Evolutionary conservation across 805 yeast genomes (phyloP).

Genomic region (Saccharomycopsis amapae): DNA sequence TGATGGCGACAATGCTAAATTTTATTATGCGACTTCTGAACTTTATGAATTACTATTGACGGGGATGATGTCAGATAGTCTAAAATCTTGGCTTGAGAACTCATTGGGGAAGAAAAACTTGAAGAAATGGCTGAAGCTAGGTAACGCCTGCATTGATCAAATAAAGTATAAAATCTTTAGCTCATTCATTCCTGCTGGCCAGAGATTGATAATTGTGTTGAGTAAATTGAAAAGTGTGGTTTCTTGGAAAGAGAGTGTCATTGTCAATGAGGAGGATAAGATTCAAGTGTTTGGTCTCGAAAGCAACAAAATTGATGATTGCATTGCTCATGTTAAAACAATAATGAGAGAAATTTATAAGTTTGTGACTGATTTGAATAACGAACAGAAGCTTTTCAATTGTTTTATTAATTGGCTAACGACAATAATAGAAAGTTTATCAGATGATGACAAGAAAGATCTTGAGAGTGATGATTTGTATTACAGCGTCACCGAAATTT

Average conservation of each 20-base stretch:
- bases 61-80: conserved; percentile 39
- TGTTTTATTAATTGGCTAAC: conserved; percentile 38
- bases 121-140: conserved; percentile 46
- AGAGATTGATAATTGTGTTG: conserved; percentile 43
- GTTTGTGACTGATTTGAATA: conserved; percentile 36
- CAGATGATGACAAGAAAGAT: conserved; percentile 25
- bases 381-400: conserved; percentile 40
- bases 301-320: conserved; percentile 1
- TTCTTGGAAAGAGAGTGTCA: conserved; percentile 8
- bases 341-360: conserved; percentile 30
- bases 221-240: conserved; percentile 38
- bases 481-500: conserved; percentile 25
- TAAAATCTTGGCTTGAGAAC: conserved; percentile 55
- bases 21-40: conserved; percentile 31
- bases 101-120: conserved; percentile 62
- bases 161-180: conserved; percentile 41
- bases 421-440: conserved; percentile 26
- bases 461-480: conserved; percentile 3
- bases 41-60: conserved; percentile 45
- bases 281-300: conserved; percentile 7
- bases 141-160: conserved; percentile 44
- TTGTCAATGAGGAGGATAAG: not conserved
- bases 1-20: conserved; percentile 20
- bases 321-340: conserved; percentile 20
- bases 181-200: conserved; percentile 47